Base-by-base conservation (phyloP, 257 asterid genomes). In the Solanum boliviense region DNA sequence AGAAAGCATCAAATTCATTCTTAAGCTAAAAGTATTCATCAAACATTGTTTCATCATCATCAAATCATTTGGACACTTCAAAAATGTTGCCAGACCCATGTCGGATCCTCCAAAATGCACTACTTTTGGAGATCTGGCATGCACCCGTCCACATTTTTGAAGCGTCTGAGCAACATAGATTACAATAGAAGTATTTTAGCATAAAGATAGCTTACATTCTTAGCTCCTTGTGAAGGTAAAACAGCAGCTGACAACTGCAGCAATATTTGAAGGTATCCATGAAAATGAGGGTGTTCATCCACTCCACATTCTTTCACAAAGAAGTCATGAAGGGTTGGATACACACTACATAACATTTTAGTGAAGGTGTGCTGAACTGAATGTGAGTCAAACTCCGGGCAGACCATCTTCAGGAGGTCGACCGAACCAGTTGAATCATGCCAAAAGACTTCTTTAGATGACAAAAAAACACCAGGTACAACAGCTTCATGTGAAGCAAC, bases 281-380 rank as follows among this genome's bases (percentile, higher is more conserved):
- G 85, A 52, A 92, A 86, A 83, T 98, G 91, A 87, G 98, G 99
- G 38, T 87, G 89, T 88, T 94, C 94, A 58, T 88, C 91, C 87
- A 96, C 99, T 89, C 98, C 98, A 89, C 99, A 97, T 89, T 91
- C 98, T 58, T 91, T 91, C 92, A 97, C 99, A 89, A 97, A 96
- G 87, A 96, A 96, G 89, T 93, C 96, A 79, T 91, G 98, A 89
- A 97, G 98, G 83, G 86, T 89, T 21, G 98, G 98, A 91, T 96
- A 97, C 44, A 92, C 52, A 89, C 88, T 91, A 68, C 87, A 89
- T 86, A 97, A 87, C 93, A 92, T 91, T 90, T 91, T 93, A 52
- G 87, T 86, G 58, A 48, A 87, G 87, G 93, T 85, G 83, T 88
- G 88, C 84, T 88, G 88, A 89, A 85, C 75, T 44, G 71, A 60